phyloP scores from a whole-genome alignment of 2,329 filamentous ascomycete genomes.

The Exophiala sp. region DNA sequence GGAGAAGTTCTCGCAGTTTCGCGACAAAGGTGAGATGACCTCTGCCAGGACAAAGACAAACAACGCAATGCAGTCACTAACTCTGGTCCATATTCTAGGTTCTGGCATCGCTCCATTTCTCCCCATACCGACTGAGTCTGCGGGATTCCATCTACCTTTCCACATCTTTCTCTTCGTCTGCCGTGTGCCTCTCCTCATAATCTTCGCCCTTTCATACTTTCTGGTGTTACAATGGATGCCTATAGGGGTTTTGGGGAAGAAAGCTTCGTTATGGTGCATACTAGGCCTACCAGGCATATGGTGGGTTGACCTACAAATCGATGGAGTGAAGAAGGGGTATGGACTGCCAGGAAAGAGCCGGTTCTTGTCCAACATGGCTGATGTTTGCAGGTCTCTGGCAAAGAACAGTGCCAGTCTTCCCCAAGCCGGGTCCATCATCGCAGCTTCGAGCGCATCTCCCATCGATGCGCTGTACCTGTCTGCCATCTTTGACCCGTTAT shows the following conservation, averaged over 20 bases:
- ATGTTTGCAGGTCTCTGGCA: conserved; percentile 54
- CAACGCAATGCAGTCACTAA: background rate
- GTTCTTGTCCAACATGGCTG: conserved; percentile 12
- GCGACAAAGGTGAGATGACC: conserved; percentile 65
- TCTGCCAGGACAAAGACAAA: background rate
- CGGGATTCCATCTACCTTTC: conserved; percentile 57
- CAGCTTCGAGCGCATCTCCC: conserved; percentile 84
- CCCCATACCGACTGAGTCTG: conserved; percentile 63
- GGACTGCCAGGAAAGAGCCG: conserved; percentile 24
- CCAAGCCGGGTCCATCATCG: conserved; percentile 72
- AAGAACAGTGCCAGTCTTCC: conserved; percentile 70
- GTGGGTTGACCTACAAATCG: conserved; percentile 98
- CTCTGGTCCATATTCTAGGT: conserved; percentile 54
- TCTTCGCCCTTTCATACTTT: conserved; percentile 66
- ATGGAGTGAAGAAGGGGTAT: conserved; percentile 86
- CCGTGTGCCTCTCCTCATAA: conserved; percentile 70
- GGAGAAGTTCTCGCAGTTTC: conserved; percentile 93
- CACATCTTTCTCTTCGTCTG: conserved; percentile 70
- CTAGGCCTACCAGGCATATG: conserved; percentile 86
- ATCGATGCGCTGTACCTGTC: conserved; percentile 91
- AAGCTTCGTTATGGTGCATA: conserved; percentile 79
- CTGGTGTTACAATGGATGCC: conserved; percentile 76
- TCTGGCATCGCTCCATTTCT: conserved; percentile 96
- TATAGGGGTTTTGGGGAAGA: conserved; percentile 62
- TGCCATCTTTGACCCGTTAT: conserved; percentile 92